Conservation (phyloP, 75 land plant species). For the Selaginella tamariscina region DNA sequence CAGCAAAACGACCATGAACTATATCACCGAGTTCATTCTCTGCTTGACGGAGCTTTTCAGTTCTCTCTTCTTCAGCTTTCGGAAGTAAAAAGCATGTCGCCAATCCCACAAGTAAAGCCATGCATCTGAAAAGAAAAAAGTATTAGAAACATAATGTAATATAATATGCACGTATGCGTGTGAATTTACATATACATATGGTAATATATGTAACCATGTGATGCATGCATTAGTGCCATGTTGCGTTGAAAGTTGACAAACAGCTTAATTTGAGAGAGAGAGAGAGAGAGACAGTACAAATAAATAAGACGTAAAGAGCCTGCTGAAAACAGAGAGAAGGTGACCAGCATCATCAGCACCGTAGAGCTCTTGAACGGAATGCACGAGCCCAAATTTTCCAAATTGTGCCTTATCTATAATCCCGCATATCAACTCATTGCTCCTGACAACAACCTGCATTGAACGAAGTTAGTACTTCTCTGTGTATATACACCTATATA, state of each 20-base stretch:
- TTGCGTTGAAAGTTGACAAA: background rate
- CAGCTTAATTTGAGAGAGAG: background rate
- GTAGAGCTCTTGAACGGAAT: conserved; percentile 85
- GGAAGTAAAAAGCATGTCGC: conserved; percentile 62
- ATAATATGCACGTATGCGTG: conserved; percentile 4
- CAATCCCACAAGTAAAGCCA: conserved; percentile 96
- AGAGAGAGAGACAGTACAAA: conserved; percentile 55
- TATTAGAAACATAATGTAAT: background rate
- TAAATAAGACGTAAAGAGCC: conserved; percentile 68
- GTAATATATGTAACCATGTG: background rate
- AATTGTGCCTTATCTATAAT: conserved; percentile 96
- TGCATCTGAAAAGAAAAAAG: conserved; percentile 43
- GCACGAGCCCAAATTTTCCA: conserved; percentile 84
- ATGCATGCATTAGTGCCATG: background rate
- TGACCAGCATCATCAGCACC: conserved; percentile 74
- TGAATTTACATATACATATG: background rate
- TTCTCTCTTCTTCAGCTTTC: conserved; percentile 37
- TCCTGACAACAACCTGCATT: conserved; percentile 33
- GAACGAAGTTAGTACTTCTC: too few species aligned
- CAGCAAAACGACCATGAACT: conserved; percentile 44
- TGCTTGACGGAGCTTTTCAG: conserved; percentile 30
- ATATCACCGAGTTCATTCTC: conserved; percentile 40
- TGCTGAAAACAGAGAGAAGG: conserved; percentile 70
- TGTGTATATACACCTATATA: too few species aligned
- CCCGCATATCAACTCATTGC: conserved; percentile 72